Conservation (phyloP, 1,139 yeast genomes). For the Suhomyces terraborum region DNA sequence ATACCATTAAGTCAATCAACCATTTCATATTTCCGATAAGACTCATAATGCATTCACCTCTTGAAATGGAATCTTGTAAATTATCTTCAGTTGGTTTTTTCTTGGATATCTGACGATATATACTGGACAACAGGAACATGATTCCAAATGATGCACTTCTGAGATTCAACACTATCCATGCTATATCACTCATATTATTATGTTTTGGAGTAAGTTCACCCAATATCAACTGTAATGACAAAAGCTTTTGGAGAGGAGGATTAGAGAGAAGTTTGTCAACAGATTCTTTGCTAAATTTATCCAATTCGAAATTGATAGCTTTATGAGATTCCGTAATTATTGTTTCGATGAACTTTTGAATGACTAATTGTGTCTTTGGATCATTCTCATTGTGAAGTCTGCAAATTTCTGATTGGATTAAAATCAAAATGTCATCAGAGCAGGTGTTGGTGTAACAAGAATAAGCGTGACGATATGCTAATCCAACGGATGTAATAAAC, state of each 20-base stretch:
- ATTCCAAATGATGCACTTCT: constrained; percentile 73
- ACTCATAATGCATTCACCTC: constrained; percentile 61
- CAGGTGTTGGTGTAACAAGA: constrained; percentile 66
- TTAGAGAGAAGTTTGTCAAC: constrained; percentile 71
- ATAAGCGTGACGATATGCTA: constrained; percentile 66
- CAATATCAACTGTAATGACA: constrained; percentile 64
- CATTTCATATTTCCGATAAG: constrained; percentile 76
- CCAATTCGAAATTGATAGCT: constrained; percentile 69
- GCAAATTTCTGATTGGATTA: constrained; percentile 50
- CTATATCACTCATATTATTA: constrained; percentile 55
- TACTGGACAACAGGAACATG: constrained; percentile 68
- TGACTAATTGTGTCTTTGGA: constrained; percentile 18
- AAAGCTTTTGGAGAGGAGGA: constrained; percentile 69
- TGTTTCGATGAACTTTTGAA: constrained; percentile 43
- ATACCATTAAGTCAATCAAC: constrained; percentile 70
- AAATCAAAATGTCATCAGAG: constrained; percentile 66
- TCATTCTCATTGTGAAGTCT: constrained; percentile 20
- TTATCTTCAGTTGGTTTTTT: constrained; percentile 53
- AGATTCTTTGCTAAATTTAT: constrained; percentile 60
- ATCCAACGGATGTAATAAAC: constrained; percentile 53
- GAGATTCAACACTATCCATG: constrained; percentile 68
- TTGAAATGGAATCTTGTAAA: constrained; percentile 52
- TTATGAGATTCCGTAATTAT: constrained; percentile 65
- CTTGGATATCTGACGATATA: constrained; percentile 57
- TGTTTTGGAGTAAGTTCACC: constrained; percentile 48